Base-by-base conservation (phyloP, 192 early-diverging fungal genomes). In the Rhizophagus prolifer region DNA sequence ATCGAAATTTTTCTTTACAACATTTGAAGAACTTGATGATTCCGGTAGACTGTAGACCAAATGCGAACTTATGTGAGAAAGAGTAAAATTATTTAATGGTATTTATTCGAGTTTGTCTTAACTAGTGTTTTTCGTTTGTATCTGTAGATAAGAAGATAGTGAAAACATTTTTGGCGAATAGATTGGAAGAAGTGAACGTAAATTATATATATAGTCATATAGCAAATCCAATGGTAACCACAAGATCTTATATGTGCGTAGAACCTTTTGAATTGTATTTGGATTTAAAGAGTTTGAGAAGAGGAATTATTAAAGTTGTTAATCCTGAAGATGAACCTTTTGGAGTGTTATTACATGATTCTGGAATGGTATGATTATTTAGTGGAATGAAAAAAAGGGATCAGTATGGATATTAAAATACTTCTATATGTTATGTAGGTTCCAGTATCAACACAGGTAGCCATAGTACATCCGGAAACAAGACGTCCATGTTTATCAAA, bases 401-500 rank as follows among this genome's bases (percentile, higher is more conserved):
- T 3, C 12, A 28, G 9, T 16, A 34, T 31, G 25, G 9, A 72
- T 30, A 58, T 13, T 19, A 4, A 38, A 38, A 23, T 38, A 34
- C 2, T 38, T 67, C 9, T n/a, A 21, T 16, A 34, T 41, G 9
- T 38, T 41, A 36, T 70, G 3, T 70, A 91, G 87, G 88, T 94
- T 2, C 84, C 91, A 7, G 91, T 89, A 64, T 91, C 91, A 74
- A 93, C 95, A 0, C 91, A 92, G 82, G 87, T 94, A 34, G 95
- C 93, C 30, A 95, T 96, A 69, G 92, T 96, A 36, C 88, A 96
- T 66, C 93, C 94, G 1, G 86, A 86, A 68, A 93, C 94, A 14
- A 85, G 86, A 12, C 83, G 79, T n/a, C 83, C 93, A 9, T 90
- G 93, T 76, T 80, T 87, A 8, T 87, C 87, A 5, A 89, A 92